Conservation (phyloP, 1,284 basidiomycete species). For the Malassezia japonica region DNA sequence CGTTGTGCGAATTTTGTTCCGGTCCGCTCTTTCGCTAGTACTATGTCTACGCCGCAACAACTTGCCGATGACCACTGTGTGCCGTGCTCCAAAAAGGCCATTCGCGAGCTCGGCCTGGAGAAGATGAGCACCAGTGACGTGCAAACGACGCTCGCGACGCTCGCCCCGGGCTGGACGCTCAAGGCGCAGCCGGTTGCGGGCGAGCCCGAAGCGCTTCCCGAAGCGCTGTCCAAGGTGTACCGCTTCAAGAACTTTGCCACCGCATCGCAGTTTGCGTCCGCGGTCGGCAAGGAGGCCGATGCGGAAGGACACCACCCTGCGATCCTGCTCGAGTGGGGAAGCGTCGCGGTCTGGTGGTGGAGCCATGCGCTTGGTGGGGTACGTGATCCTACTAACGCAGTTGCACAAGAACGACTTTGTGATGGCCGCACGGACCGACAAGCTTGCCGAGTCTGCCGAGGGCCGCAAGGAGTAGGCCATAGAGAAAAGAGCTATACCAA, state of each 20-base stretch:
- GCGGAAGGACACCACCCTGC: slow-evolving; percentile 39
- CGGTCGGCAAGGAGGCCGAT: slow-evolving; percentile 33
- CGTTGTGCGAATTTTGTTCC: too few species aligned
- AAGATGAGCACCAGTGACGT: slow-evolving; percentile 11
- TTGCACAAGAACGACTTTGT: slow-evolving; percentile 45
- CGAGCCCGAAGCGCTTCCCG: slow-evolving; percentile 16
- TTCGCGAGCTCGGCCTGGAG: slow-evolving; percentile 11
- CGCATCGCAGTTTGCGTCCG: slow-evolving; percentile 26
- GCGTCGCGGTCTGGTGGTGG: slow-evolving; percentile 45
- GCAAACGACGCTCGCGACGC: slow-evolving; percentile 14
- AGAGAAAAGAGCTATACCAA: background rate
- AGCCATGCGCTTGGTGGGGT: slow-evolving; percentile 42
- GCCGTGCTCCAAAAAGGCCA: slow-evolving; percentile 17
- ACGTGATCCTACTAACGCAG: slow-evolving; percentile 22
- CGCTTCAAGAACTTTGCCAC: slow-evolving; percentile 35
- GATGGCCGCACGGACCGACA: slow-evolving; percentile 45
- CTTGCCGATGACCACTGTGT: background rate
- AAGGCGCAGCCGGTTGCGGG: slow-evolving; percentile 24
- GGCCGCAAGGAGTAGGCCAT: slow-evolving; percentile 19
- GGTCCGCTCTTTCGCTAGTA: background rate
- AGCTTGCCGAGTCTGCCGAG: slow-evolving; percentile 25
- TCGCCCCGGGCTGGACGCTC: slow-evolving; percentile 26
- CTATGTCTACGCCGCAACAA: background rate
- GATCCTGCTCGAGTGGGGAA: slow-evolving; percentile 42
- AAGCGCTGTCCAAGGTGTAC: slow-evolving; percentile 32